Base-by-base conservation (phyloP, 352 stramenopile genomes). In the Phytopythium cucurbitacearum region DNA sequence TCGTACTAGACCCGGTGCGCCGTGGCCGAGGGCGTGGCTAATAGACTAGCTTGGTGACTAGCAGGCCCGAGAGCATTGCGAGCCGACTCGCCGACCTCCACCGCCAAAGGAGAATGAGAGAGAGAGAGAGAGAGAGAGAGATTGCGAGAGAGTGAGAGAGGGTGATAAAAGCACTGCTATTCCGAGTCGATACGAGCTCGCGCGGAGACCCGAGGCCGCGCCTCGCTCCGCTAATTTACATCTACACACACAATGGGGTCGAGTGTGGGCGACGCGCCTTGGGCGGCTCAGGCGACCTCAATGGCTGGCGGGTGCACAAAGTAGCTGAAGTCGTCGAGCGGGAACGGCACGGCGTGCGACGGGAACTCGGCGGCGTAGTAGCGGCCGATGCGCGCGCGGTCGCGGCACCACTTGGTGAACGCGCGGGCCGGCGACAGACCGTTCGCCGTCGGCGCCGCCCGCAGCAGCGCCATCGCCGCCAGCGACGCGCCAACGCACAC, bases 1-100 rank as follows among this genome's bases (percentile, higher is more conserved):
- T 91, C 77, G 35, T 78, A 84, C 66, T 89, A 76, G 48, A 47
- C 48, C 9, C 3, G 48, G n/a, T 15, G 12, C 28, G 11, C 28
- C 13, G 45, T 33, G 35, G 16, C 43, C 42, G 42, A 28, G 21
- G 21, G 21, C 21, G 21, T 28, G 21, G 21, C 21, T 28, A 28
- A 28, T 28, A 28, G 21, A 28, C 21, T 28, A 28, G 21, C 21
- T 28, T 28, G 21, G 21, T 28, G 21, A 28, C 43, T n/a, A 3
- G 28, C 43, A 13, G 28, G 21, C 11, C 5, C 44, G 21, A 32
- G 4, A 21, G 7, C 11, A 7, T 5, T 44, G 11, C 40, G 21
- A 15, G 40, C 40, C 12, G 11, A 5, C 40, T 44, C 40, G 21
- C 21, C 21, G 21, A 28, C 21, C 21, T 28, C 21, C 21, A 28